phyloP scores from a whole-genome alignment of 1,284 basidiomycete species.

The Trichosporon sp. region DNA sequence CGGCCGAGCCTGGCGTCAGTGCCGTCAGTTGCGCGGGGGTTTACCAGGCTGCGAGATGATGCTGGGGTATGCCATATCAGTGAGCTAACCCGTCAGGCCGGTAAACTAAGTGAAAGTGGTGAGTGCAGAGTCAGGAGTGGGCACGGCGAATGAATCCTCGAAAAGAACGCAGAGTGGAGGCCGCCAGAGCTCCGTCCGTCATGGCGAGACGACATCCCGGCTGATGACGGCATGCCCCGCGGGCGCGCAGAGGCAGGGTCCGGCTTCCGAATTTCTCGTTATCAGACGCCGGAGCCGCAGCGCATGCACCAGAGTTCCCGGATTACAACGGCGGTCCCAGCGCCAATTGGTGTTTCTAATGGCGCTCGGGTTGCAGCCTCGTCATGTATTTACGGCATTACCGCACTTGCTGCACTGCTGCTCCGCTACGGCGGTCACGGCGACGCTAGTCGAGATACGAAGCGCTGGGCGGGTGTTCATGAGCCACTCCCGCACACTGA shows the following conservation, averaged over 20 bases:
- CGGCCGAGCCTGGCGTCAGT: slow-evolving; percentile 27
- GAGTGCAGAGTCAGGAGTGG: neutral
- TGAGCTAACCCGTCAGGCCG: neutral
- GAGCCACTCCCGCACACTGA: too few relatives aligned
- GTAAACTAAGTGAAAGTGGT: neutral
- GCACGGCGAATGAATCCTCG: neutral
- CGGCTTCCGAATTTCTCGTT: neutral
- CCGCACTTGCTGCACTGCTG: too few relatives aligned
- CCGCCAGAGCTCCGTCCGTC: neutral
- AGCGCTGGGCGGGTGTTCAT: too few relatives aligned
- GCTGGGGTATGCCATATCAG: slow-evolving; percentile 28
- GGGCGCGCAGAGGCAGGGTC: neutral
- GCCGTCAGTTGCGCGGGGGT: neutral
- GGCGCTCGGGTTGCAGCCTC: neutral
- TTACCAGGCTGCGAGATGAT: slow-evolving; percentile 33
- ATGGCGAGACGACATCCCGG: neutral
- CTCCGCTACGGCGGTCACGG: too few relatives aligned
- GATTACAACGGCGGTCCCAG: neutral
- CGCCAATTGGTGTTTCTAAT: neutral
- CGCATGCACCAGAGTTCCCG: neutral
- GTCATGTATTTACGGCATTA: neutral
- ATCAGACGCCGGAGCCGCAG: neutral
- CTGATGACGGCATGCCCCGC: neutral
- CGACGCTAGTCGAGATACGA: too few relatives aligned
- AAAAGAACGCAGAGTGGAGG: neutral